Conservation (phyloP, 805 yeast species). For the Maudiozyma saulgeensis region DNA sequence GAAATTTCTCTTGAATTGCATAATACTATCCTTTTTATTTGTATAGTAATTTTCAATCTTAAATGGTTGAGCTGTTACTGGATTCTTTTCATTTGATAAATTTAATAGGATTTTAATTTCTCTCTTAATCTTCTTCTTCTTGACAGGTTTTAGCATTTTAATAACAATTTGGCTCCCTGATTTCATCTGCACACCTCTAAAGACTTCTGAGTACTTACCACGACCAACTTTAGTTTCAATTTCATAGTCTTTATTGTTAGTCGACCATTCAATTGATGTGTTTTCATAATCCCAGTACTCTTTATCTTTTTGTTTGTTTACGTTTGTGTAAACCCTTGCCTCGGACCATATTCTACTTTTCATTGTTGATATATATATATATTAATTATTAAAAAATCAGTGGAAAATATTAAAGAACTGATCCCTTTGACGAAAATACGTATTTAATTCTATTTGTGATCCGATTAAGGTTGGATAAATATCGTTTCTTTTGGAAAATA, state of each 20-base stretch:
- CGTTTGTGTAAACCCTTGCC: constrained; percentile 66
- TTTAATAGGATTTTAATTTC: constrained; percentile 84
- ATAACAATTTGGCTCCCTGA: constrained; percentile 64
- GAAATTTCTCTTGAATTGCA: constrained; percentile 17
- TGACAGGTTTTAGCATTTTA: constrained; percentile 87
- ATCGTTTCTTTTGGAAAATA: too few relatives aligned
- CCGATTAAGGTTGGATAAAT: too few relatives aligned
- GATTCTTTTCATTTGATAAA: constrained; percentile 38
- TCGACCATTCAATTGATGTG: constrained; percentile 51
- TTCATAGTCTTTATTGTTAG: constrained; percentile 52
- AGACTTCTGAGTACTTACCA: constrained; percentile 93
- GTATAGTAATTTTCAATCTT: constrained; percentile 22
- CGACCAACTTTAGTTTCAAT: constrained; percentile 78
- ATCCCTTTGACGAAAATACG: background rate
- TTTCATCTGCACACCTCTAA: constrained; percentile 67
- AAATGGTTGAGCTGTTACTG: constrained; percentile 20
- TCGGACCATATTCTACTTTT: constrained; percentile 34
- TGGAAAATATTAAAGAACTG: background rate
- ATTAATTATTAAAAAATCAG: background rate
- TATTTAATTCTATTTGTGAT: background rate
- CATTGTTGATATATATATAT: constrained; percentile 10
- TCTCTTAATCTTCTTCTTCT: constrained; percentile 80
- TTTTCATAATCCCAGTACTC: constrained; percentile 85
- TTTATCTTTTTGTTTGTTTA: constrained; percentile 53
- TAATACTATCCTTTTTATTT: constrained; percentile 20